Evolutionary conservation across 148 eudicot species (phyloP).

Genomic region (Rhododendron kiyosumense): DNA sequence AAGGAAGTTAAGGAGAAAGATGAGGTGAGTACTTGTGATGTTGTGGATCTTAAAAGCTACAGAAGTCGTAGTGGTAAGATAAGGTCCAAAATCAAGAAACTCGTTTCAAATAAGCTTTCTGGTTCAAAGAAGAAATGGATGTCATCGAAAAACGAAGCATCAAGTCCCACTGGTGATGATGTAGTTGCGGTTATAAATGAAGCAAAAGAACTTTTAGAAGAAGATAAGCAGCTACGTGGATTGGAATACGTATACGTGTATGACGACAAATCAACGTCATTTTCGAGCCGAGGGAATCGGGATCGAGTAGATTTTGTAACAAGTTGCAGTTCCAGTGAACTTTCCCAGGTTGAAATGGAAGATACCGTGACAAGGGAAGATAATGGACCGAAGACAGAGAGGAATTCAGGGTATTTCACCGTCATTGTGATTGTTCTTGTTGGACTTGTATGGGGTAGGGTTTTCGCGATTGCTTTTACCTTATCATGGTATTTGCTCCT

Average conservation of each 20-base stretch:
- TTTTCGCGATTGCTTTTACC: constrained; percentile 43
- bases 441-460: constrained; percentile 58
- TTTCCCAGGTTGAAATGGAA: constrained; percentile 1
- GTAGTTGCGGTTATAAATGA: neutral
- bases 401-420: constrained; percentile 21
- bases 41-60: neutral
- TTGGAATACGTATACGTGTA: neutral
- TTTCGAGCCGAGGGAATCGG: constrained; percentile 5
- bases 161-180: neutral
- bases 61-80: constrained; percentile 24
- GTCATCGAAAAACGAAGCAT: constrained; percentile 3
- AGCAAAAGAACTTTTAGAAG: constrained; percentile 12
- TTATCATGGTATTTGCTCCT: constrained; percentile 44
- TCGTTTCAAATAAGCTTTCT: constrained; percentile 33
- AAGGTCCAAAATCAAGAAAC: constrained; percentile 52
- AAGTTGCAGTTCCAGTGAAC: constrained; percentile 4
- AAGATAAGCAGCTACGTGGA: constrained; percentile 1
- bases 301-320: constrained; percentile 1
- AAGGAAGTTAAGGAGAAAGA: constrained; percentile 11
- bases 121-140: constrained; percentile 21
- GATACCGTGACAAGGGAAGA: neutral
- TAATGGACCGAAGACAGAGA: neutral
- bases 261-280: constrained; percentile 13
- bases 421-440: constrained; percentile 44
- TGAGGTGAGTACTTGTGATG: constrained; percentile 9